Base-by-base conservation (phyloP, 352 stramenopile genomes). In the Phytophthora pistaciae region DNA sequence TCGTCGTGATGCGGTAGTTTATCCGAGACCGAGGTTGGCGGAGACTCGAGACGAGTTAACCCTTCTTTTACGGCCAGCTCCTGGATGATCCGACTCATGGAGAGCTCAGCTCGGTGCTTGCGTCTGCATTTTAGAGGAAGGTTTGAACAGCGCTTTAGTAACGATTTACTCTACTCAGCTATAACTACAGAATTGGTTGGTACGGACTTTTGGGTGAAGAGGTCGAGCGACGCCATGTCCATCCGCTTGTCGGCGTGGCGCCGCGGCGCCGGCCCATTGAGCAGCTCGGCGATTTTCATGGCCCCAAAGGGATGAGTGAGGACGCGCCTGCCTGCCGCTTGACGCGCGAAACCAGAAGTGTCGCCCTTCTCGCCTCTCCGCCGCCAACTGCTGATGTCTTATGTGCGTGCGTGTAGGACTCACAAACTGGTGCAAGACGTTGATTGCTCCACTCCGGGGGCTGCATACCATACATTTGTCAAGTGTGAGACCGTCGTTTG, bases 211-310 rank as follows among this genome's bases (percentile, higher is more conserved):
- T 81, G 72, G 31, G 77, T 55, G 29, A 82, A 86, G 9, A 79
- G 68, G 55, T 87, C 80, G 20, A 88, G 78, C 53, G 83, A 88
- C 56, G 79, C 75, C 81, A 91, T 91, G 74, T 88, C 72, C 75
- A 88, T 76, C 48, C 68, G 75, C 52, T 73, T 76, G 1, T 74
- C 60, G 2, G 55, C 48, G 33, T 71, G 60, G 21, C 42, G 53
- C 38, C 36, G 63, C 3, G 57, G 57, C 42, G 31, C 42, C 0
- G 61, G 53, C 3, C 46, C 68, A 33, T 78, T 83, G 46, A 85
- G 65, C 16, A 85, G 66, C 29, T 78, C 72, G 2, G 74, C 59
- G 40, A 84, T 84, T 71, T 77, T 78, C 76, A 83, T 83, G 27
- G 16, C 10, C 46, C 23, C 11, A 36, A 42, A 21, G 40, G 13